Base-by-base conservation (phyloP, 2,329 filamentous ascomycete genomes). In the Diaporthe longicolla region DNA sequence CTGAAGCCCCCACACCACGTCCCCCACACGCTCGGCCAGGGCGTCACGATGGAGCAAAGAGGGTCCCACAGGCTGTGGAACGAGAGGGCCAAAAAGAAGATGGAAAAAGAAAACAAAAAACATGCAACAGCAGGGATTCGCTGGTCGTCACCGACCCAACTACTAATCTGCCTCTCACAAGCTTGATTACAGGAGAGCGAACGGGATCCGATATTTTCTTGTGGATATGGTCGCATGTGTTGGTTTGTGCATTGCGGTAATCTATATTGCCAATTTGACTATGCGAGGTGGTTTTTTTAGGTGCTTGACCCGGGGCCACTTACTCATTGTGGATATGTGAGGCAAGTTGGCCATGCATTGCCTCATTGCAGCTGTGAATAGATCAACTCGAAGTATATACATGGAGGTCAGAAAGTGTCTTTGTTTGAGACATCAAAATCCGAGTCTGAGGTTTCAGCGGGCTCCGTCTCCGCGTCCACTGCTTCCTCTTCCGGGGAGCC, bases 71-170 rank as follows among this genome's bases (percentile, higher is more conserved):
- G 6, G 24, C 15, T 32, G 6, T 10, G 40, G 32, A 13, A n/a
- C 6, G 10, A 7, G 4, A 58, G 9, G 35, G 35, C 11, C 0
- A 17, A 32, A 48, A 48, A 32, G 17, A 63, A n/a, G 4, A 15
- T 11, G 21, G 45, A 32, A 15, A 43, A 48, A 19, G 17, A 17
- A 43, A 43, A 32, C 11, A 32, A 10, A 32, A 63, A 61, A 63
- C 59, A 63, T 63, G 40, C 59, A 63, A 63, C 59, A 63, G 40
- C 59, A 48, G 59, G 59, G 40, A 63, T 63, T 63, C 59, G 58
- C 58, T 61, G 35, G 58, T 61, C 58, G 58, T 61, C 58, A 61
- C 58, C 58, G 37, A 61, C 58, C 58, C 35, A 61, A 61, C 58
- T 61, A 61, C 58, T 61, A 43, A 61, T 43, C 58, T 43, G 37